A percentile compares a stretch with the other conserved stretches of the same genome.
Evolutionary conservation across 305 asterid genomes (phyloP).

Genomic region (Withania somnifera): DNA sequence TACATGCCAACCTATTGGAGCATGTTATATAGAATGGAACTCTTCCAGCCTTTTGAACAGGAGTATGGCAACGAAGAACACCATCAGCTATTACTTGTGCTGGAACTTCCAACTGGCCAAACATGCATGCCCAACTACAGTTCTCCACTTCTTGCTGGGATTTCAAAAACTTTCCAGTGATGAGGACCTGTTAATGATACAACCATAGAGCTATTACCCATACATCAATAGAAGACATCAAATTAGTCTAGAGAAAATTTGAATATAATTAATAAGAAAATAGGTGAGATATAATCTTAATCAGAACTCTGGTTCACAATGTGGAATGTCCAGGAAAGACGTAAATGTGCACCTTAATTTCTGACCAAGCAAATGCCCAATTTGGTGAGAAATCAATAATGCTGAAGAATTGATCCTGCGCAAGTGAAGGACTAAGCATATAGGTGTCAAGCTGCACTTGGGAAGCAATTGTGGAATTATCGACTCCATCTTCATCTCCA

Average conservation of each 20-base stretch:
- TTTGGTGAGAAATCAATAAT: slow-evolving; percentile 80
- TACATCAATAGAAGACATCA: background rate
- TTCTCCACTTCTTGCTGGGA: slow-evolving; percentile 43
- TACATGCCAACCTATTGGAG: slow-evolving; percentile 94
- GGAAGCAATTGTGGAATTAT: slow-evolving; percentile 40
- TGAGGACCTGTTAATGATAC: slow-evolving; percentile 47
- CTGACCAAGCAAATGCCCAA: slow-evolving; percentile 68
- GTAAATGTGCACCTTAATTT: slow-evolving; percentile 48
- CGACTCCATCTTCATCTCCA: slow-evolving; percentile 50
- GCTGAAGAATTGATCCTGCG: slow-evolving; percentile 86
- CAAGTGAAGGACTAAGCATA: slow-evolving; percentile 65
- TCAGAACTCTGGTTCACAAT: background rate
- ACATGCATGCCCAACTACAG: slow-evolving; percentile 91
- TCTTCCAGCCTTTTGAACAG: slow-evolving; percentile 61
- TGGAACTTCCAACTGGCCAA: slow-evolving; percentile 90
- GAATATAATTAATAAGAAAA: background rate
- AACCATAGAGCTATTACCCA: background rate
- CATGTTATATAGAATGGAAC: slow-evolving; percentile 86
- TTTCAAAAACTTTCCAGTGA: slow-evolving; percentile 67
- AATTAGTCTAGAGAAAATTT: background rate
- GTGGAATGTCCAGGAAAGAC: background rate
- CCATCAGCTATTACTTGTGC: slow-evolving; percentile 74
- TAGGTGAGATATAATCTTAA: slow-evolving; percentile 7
- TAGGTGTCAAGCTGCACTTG: slow-evolving; percentile 54
- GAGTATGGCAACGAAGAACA: slow-evolving; percentile 74